Conservation (phyloP, 1,284 basidiomycete species). For the Moesziomyces parantarcticus region DNA sequence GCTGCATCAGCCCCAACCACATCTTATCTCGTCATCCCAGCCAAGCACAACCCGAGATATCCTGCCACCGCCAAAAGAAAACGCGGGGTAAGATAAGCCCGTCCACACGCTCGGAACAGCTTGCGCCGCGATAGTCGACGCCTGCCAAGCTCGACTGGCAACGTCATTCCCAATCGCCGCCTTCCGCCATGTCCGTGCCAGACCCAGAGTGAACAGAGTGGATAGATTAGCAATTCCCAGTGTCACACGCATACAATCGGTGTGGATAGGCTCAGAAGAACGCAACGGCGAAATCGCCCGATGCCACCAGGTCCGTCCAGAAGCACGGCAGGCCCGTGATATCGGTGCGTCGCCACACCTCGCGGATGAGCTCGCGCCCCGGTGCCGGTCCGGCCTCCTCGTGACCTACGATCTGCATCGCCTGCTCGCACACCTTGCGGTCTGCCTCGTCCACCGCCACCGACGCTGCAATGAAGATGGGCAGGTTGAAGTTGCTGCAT, state of each 20-base stretch:
- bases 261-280: constrained; percentile 17
- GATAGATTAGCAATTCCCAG: no score
- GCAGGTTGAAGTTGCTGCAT: constrained; percentile 40
- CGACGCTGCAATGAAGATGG: constrained; percentile 23
- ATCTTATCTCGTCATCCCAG: neutral
- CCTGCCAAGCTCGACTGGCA: neutral
- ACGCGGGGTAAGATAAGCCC: constrained; percentile 26
- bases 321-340: constrained; percentile 28
- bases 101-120: constrained; percentile 7
- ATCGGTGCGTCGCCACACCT: constrained; percentile 40
- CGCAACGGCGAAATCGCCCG: constrained; percentile 29
- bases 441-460: constrained; percentile 35
- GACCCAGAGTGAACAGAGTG: neutral
- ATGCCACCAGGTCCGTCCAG: constrained; percentile 33
- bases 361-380: constrained; percentile 24
- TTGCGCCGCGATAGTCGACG: neutral
- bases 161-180: neutral
- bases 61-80: neutral
- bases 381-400: constrained; percentile 31
- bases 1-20: no score
- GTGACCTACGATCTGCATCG: constrained; percentile 42
- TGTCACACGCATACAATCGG: neutral
- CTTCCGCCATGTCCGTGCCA: neutral
- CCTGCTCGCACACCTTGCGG: constrained; percentile 25
- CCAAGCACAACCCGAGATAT: neutral